Base-by-base conservation (phyloP, 768 basidiomycete species). In the Cystofilobasidium bisporidii region DNA sequence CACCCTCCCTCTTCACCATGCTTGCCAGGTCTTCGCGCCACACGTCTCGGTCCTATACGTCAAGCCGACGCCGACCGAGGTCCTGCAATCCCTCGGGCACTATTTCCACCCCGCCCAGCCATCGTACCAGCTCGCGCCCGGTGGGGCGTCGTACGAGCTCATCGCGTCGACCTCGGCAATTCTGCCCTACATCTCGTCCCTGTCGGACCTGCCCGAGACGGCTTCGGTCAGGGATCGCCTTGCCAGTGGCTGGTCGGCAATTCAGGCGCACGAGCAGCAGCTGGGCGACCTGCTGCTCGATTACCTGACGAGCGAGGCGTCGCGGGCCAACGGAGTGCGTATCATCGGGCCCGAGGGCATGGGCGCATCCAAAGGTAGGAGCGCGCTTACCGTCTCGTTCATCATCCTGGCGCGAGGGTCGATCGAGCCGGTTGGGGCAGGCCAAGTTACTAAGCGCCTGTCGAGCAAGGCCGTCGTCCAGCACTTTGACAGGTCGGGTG, bases 21-120 rank as follows among this genome's bases (percentile, higher is more conserved):
- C n/a, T n/a, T n/a, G n/a, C n/a, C 55, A 89, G 87, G 80, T 89
- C 1, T 89, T 88, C 67, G 88, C 86, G 1, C 84, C 86, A 0
- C 88, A 89, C 72, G 81, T 82, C 22, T 85, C 87, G 0, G 84
- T 79, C 0, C 77, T 88, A 33, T 89, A 87, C 74, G 80, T 84
- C 32, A 84, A 85, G 38, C 65, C 77, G 1, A 36, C 79, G 9
- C 77, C 80, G 0, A 80, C 87, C n/a, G 65, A 76, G 11, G 86
- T 85, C 0, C 77, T 88, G 36, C 71, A 80, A 17, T 80, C 85
- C 0, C 78, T 89, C 63, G 82, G 81, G 22, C 87, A 89, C 75
- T 86, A 88, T 78, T 89, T 89, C 79, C 80, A 88, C 59, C 70
- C 69, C 20, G 61, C 61, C 22, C 67, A 76, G 5, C 78, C 77